These are phyloP conservation scores for Stentor roeselii DNA, from an alignment of 73 alveolate genomes.

Conservation along the genomic window DNA sequence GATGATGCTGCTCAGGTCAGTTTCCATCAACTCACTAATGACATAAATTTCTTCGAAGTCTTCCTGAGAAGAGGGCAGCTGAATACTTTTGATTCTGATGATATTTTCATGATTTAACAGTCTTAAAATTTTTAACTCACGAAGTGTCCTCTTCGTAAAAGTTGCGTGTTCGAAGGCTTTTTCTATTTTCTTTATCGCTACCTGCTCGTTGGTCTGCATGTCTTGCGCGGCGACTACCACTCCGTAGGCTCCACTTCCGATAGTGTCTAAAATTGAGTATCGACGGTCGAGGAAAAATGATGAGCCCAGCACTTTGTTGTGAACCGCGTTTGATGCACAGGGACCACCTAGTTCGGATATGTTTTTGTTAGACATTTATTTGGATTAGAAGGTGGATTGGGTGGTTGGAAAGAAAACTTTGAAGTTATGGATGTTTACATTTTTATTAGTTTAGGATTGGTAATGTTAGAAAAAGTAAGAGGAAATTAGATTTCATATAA, in stretches of 20 bases:
- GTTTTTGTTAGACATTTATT: neutral
- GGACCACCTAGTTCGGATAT: constrained; percentile 10
- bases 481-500: no score
- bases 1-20: constrained; percentile 89
- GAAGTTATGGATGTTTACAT: neutral
- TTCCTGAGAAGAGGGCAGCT: constrained; percentile 59
- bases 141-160: constrained; percentile 72
- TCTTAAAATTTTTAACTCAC: constrained; percentile 72
- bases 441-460: no score
- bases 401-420: neutral
- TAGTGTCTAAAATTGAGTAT: constrained; percentile 3
- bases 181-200: constrained; percentile 77
- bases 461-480: no score
- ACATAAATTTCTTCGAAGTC: constrained; percentile 79
- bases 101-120: constrained; percentile 66
- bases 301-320: constrained; percentile 12
- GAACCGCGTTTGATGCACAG: neutral
- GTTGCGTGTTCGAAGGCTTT: constrained; percentile 83
- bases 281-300: neutral
- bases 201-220: constrained; percentile 43
- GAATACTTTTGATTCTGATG: constrained; percentile 54
- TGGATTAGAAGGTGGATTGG: neutral
- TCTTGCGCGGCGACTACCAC: constrained; percentile 52
- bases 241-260: constrained; percentile 38
- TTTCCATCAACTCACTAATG: constrained; percentile 96